Percentiles rank a stretch among this genome's conserved stretches.
Evolutionary conservation across 495 filamentous ascomycete genomes (phyloP).

Genomic region (Talaromyces proteolyticus): DNA sequence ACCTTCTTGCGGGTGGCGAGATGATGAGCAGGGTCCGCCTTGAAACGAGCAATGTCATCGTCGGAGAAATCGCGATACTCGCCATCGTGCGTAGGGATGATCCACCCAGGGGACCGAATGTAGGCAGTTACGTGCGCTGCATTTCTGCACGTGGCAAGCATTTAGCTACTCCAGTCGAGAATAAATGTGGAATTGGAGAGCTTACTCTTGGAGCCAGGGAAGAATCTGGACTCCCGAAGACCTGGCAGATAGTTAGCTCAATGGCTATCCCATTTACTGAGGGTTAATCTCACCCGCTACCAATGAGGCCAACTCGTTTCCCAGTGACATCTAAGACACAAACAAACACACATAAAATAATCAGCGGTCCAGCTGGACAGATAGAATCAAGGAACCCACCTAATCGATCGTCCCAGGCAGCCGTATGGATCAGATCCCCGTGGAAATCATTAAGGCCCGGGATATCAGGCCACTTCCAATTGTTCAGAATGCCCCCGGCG

Average conservation of each 20-base stretch:
- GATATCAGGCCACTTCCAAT: slow-evolving; percentile 49
- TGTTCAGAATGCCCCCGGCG: slow-evolving; percentile 50
- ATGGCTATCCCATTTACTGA: too few species aligned
- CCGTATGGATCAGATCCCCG: slow-evolving; percentile 50
- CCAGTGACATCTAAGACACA: slow-evolving; percentile 47
- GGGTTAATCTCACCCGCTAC: background rate
- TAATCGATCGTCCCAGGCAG: slow-evolving; percentile 52
- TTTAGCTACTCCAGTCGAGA: background rate
- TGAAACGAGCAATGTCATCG: slow-evolving; percentile 20
- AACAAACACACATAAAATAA: too few species aligned
- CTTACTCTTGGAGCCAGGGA: too few species aligned
- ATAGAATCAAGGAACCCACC: too few species aligned
- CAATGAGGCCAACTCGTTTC: slow-evolving; percentile 34
- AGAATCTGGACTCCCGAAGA: too few species aligned
- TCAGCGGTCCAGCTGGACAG: too few species aligned
- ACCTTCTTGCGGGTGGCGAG: slow-evolving; percentile 7
- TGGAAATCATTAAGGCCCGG: slow-evolving; percentile 45
- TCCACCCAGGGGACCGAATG: slow-evolving; percentile 18
- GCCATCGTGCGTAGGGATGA: background rate
- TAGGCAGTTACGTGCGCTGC: slow-evolving; percentile 24
- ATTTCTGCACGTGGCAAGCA: background rate
- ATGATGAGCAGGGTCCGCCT: slow-evolving; percentile 1
- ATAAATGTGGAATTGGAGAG: background rate
- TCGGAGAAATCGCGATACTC: slow-evolving; percentile 30
- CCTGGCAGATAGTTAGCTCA: too few species aligned